Conservation (phyloP, 202 grass and related monocot genomes). For the Carex sylvatica region DNA sequence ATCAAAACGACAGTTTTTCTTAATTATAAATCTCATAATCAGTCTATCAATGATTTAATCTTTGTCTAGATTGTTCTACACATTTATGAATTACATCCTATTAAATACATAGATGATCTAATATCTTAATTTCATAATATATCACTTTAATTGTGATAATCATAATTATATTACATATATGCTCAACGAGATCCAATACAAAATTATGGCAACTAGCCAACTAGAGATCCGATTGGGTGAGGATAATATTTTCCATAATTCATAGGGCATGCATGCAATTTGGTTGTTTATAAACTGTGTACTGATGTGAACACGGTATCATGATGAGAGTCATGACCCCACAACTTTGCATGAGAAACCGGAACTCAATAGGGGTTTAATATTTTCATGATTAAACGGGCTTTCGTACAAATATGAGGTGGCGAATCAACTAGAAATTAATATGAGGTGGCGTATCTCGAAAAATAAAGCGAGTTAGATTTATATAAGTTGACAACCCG, state of each 20-base stretch:
- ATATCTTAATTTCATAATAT: no score
- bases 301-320: constrained; percentile 1
- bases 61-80: no score
- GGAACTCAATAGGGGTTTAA: not conserved
- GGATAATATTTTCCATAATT: not conserved
- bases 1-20: no score
- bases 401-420: constrained; percentile 4
- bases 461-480: not conserved
- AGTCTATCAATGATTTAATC: no score
- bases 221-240: not conserved
- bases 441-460: not conserved
- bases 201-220: no score
- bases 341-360: constrained; percentile 8
- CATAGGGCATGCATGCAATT: not conserved
- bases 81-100: no score
- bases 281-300: not conserved
- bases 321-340: not conserved
- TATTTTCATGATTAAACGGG: not conserved
- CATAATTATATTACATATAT: no score
- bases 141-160: no score
- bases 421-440: not conserved
- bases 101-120: no score
- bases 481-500: not conserved
- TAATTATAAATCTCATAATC: no score
- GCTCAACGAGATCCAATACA: no score